These are phyloP conservation scores for Penicillium frequentans DNA, from an alignment of 2,329 filamentous ascomycete species.

Conservation along the genomic window DNA sequence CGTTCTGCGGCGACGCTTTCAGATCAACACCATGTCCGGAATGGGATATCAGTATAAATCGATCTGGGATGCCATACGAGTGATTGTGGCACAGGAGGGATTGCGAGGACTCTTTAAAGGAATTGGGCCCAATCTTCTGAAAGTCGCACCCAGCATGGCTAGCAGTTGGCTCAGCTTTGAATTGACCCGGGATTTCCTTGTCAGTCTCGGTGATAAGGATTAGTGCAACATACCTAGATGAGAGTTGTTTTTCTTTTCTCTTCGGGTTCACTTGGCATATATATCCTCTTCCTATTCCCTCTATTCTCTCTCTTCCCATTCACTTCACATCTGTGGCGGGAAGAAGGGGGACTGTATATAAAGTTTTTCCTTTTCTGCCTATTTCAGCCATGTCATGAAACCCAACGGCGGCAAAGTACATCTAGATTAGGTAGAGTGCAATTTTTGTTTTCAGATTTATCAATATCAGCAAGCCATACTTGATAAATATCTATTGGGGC, in stretches of 20 bases:
- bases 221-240: constrained; percentile 20
- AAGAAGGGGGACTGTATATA: not conserved
- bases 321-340: not conserved
- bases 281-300: not conserved
- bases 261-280: not conserved
- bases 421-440: not conserved
- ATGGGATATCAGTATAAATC: constrained; percentile 96
- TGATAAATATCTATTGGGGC: no score
- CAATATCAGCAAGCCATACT: no score
- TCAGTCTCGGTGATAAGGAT: constrained; percentile 51
- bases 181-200: constrained; percentile 81
- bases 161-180: constrained; percentile 98
- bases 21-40: constrained; percentile 98
- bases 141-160: constrained; percentile 98
- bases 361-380: not conserved
- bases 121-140: constrained; percentile 90
- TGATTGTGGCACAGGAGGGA: constrained; percentile 83
- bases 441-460: no score
- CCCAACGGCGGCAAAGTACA: not conserved
- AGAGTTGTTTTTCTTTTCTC: not conserved
- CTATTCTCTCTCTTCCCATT: not conserved
- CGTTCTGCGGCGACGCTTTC: constrained; percentile 88
- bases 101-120: constrained; percentile 89
- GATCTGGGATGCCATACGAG: constrained; percentile 76
- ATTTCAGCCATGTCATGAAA: not conserved